These are phyloP conservation scores for Vigna unguiculata DNA, from an alignment of 306 rosid genomes.

Conservation along the genomic window DNA sequence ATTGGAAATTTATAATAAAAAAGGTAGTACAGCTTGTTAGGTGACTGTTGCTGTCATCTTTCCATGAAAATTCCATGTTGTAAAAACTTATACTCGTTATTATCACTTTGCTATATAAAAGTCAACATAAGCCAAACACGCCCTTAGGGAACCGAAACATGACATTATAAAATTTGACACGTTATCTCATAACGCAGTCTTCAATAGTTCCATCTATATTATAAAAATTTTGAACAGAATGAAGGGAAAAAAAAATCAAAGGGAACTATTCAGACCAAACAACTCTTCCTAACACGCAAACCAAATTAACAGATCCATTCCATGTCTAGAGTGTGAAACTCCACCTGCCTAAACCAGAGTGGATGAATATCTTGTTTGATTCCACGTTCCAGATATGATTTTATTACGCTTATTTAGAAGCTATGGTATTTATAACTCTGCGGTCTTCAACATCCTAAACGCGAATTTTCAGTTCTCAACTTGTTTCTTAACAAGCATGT, in stretches of 20 bases:
- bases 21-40: constrained; percentile 6
- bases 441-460: background rate
- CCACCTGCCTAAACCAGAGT: constrained; percentile 26
- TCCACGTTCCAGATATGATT: background rate
- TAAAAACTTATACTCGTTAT: background rate
- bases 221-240: constrained; percentile 3
- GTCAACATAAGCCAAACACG: constrained; percentile 21
- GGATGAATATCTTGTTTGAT: background rate
- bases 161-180: constrained; percentile 29
- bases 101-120: constrained; percentile 5
- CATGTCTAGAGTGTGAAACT: background rate
- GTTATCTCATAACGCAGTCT: constrained; percentile 24
- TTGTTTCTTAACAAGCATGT: background rate
- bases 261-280: constrained; percentile 25
- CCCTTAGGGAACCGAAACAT: background rate
- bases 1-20: background rate
- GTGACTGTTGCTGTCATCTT: constrained; percentile 36
- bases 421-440: background rate
- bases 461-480: background rate
- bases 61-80: background rate
- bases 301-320: constrained; percentile 8
- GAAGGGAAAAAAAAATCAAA: background rate
- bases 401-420: background rate
- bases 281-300: constrained; percentile 2
- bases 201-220: constrained; percentile 5